Percentiles rank a stretch among this genome's conserved stretches.
Conservation (phyloP, 106 monocot genomes). For the Alisma plantagoaquatica region DNA sequence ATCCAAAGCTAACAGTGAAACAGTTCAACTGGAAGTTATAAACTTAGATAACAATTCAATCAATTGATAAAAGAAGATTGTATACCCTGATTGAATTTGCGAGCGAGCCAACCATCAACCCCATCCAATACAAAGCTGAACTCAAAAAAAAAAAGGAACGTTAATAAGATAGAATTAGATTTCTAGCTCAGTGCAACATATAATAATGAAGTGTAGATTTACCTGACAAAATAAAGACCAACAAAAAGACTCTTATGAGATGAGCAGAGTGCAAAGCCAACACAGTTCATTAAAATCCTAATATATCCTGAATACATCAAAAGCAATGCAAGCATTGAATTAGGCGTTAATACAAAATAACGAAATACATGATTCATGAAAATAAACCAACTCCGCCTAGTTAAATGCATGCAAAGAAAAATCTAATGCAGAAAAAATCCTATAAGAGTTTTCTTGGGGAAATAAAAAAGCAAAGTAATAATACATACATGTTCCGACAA, state of each 20-base stretch:
- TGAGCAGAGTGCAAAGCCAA: conserved; percentile 73
- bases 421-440: no score
- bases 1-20: no score
- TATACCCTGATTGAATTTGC: conserved; percentile 99
- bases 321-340: not conserved
- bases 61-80: no score
- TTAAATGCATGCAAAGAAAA: no score
- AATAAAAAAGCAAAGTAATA: no score
- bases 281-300: conserved; percentile 46
- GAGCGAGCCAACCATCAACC: conserved; percentile 83
- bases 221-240: conserved; percentile 81
- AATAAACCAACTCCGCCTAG: no score
- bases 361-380: no score
- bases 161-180: not conserved
- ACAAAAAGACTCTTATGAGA: conserved; percentile 68
- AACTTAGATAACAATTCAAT: no score
- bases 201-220: not conserved
- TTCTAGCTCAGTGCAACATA: not conserved
- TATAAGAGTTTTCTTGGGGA: no score
- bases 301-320: conserved; percentile 37
- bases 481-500: no score
- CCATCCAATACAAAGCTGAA: conserved; percentile 78
- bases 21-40: no score
- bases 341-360: not conserved
- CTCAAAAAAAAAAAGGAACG: conserved; percentile 3